phyloP scores from a whole-genome alignment of 805 yeast species.

The Komagataella mondaviorum region DNA sequence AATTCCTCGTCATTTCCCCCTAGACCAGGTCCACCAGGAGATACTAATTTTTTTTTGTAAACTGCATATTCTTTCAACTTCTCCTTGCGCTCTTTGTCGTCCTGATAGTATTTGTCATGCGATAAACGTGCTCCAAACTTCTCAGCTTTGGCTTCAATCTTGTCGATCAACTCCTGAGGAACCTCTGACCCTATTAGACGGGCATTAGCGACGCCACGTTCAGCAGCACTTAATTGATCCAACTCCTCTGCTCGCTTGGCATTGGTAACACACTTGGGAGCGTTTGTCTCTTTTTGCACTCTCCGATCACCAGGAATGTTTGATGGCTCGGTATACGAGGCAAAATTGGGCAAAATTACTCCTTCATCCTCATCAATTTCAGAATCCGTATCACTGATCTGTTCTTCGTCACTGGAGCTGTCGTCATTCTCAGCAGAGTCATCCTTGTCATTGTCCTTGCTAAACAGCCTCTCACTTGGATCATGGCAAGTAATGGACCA shows the following conservation, averaged over 20 bases:
- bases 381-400: conserved; percentile 43
- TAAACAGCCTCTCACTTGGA: conserved; percentile 50
- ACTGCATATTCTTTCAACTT: conserved; percentile 44
- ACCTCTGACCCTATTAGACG: conserved; percentile 22
- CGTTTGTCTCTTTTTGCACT: conserved; percentile 11
- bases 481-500: conserved; percentile 64
- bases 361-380: conserved; percentile 53
- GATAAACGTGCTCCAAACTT: conserved; percentile 28
- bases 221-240: conserved; percentile 44
- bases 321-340: conserved; percentile 11
- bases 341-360: conserved; percentile 45
- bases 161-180: conserved; percentile 16
- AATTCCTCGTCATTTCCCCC: conserved; percentile 12
- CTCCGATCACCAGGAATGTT: conserved; percentile 8
- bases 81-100: conserved; percentile 30
- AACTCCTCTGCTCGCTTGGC: conserved; percentile 33
- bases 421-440: conserved; percentile 6
- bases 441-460: conserved; percentile 7
- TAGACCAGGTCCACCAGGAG: conserved; percentile 28
- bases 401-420: conserved; percentile 39
- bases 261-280: conserved; percentile 20
- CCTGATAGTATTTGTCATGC: conserved; percentile 35
- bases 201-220: conserved; percentile 47
- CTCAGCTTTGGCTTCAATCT: conserved; percentile 16
- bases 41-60: conserved; percentile 45